Conservation (phyloP, 2,329 filamentous ascomycete genomes). For the Penicillium decumbens region DNA sequence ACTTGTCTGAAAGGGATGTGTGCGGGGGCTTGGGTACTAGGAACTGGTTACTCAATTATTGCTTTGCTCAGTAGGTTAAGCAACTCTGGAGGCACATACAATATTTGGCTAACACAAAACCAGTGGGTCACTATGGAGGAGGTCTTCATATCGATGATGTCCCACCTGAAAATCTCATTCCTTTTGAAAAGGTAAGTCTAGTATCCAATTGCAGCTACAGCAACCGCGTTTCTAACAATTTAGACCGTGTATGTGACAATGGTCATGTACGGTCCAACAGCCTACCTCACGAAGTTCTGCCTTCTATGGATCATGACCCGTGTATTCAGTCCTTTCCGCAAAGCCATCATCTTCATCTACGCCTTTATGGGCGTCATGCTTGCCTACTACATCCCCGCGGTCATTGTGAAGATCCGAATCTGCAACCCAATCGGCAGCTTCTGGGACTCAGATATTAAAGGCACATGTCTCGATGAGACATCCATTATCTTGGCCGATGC, state of each 20-base stretch:
- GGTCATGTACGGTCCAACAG: slow-evolving; percentile 46
- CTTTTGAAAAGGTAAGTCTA: slow-evolving; percentile 35
- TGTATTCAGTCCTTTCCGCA: slow-evolving; percentile 42
- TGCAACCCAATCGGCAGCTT: slow-evolving; percentile 43
- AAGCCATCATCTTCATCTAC: slow-evolving; percentile 39
- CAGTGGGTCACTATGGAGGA: slow-evolving; percentile 35
- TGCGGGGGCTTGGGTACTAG: slow-evolving; percentile 20
- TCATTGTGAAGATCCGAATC: slow-evolving; percentile 43
- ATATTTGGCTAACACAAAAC: slow-evolving; percentile 3
- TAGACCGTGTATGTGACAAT: slow-evolving; percentile 44
- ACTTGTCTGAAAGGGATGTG: slow-evolving; percentile 14
- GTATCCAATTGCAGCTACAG: neutral
- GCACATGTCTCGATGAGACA: slow-evolving; percentile 26
- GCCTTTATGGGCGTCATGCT: slow-evolving; percentile 38
- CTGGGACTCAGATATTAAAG: slow-evolving; percentile 31
- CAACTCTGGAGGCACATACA: neutral
- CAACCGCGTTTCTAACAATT: neutral
- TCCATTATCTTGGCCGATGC: slow-evolving; percentile 51
- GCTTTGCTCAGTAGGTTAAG: slow-evolving; percentile 23
- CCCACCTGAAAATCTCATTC: slow-evolving; percentile 22
- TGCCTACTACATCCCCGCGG: slow-evolving; percentile 40
- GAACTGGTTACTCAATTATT: slow-evolving; percentile 23
- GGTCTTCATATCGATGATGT: slow-evolving; percentile 38
- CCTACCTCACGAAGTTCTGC: slow-evolving; percentile 43
- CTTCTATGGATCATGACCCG: slow-evolving; percentile 44